Evolutionary conservation across 73 alveolate species (phyloP).

Genomic region (Diophrys appendiculata): DNA sequence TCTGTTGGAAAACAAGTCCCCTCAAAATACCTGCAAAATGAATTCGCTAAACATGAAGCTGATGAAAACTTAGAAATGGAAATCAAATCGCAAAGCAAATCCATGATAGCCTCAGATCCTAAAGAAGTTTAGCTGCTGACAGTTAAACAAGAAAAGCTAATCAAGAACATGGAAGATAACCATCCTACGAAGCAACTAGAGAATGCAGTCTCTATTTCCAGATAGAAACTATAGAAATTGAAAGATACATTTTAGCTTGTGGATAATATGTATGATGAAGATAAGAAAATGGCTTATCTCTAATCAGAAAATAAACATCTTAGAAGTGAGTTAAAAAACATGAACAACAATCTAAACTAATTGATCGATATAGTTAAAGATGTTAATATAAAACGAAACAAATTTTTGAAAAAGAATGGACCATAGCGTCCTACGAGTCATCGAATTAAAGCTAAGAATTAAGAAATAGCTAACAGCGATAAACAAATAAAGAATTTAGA

Average conservation of each 20-base stretch:
- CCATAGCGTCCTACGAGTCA: constrained; percentile 17
- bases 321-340: constrained; percentile 19
- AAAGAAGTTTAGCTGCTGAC: neutral
- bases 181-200: neutral
- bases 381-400: constrained; percentile 38
- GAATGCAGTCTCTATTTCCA: neutral
- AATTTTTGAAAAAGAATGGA: constrained; percentile 1
- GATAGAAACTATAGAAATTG: neutral
- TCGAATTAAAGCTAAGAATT: constrained; percentile 7
- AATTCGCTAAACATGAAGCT: too few species aligned
- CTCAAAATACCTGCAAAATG: too few species aligned
- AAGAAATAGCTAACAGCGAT: constrained; percentile 39
- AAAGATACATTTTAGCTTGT: neutral
- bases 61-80: too few species aligned
- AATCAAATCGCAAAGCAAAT: too few species aligned
- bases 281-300: neutral
- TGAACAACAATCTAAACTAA: constrained; percentile 28
- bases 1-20: too few species aligned
- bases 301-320: constrained; percentile 21
- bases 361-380: constrained; percentile 44
- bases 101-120: neutral
- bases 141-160: neutral
- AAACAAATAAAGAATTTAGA: constrained; percentile 24
- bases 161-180: neutral
- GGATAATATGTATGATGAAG: neutral